A percentile compares a stretch with the other conserved stretches of the same genome.
Evolutionary conservation across 2,329 filamentous ascomycete genomes (phyloP).

Genomic region (Sporothrix euskadiensis): DNA sequence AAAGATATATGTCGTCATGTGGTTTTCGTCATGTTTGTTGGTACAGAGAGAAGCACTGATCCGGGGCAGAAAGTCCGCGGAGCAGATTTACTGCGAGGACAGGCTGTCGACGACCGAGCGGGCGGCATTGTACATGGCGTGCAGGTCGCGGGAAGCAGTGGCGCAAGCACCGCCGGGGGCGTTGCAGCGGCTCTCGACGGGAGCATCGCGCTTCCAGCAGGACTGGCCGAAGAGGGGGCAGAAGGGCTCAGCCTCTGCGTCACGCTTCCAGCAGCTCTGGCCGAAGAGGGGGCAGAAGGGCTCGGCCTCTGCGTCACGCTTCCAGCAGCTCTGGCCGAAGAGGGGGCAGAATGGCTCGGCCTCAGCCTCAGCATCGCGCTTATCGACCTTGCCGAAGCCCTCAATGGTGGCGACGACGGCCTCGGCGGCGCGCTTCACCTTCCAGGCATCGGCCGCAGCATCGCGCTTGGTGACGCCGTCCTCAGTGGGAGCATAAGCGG

Average conservation of each 20-base stretch:
- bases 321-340: constrained; percentile 32
- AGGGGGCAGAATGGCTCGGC: constrained; percentile 26
- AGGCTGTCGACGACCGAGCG: constrained; percentile 36
- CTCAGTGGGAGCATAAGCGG: constrained; percentile 12
- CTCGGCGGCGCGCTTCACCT: constrained; percentile 43
- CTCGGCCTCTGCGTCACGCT: constrained; percentile 21
- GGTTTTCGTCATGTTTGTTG: not conserved
- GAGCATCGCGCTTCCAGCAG: constrained; percentile 46
- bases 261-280: constrained; percentile 31
- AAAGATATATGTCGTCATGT: not conserved
- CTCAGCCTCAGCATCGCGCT: constrained; percentile 27
- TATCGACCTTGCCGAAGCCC: constrained; percentile 13
- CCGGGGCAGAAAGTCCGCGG: not conserved
- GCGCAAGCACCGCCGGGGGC: constrained; percentile 38
- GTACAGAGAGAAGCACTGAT: not conserved
- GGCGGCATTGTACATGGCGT: constrained; percentile 40
- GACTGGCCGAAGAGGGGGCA: constrained; percentile 44
- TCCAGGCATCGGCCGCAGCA: constrained; percentile 36
- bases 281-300: constrained; percentile 29
- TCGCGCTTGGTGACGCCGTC: constrained; percentile 23
- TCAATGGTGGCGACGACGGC: constrained; percentile 27
- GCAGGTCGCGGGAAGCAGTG: constrained; percentile 44
- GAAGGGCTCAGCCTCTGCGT: constrained; percentile 32
- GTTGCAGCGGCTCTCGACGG: constrained; percentile 38
- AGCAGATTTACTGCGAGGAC: constrained; percentile 23